Conservation (phyloP, 78 protist species). For the Dictyostelium purpureum region DNA sequence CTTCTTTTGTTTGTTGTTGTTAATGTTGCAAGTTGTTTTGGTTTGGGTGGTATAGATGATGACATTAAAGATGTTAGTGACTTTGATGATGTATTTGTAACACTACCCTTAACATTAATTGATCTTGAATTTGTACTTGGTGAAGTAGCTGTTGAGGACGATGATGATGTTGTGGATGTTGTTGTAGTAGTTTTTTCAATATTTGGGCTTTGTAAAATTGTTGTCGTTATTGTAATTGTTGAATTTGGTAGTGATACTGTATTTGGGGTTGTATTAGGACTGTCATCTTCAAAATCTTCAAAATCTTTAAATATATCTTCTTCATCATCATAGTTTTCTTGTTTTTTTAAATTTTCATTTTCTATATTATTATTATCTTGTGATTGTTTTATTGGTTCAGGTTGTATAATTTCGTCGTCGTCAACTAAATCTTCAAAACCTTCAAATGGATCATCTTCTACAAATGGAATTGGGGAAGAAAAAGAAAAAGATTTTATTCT, state of each 20-base stretch:
- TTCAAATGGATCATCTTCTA: conserved; percentile 27
- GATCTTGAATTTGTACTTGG: background rate
- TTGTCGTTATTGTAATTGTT: conserved; percentile 30
- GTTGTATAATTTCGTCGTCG: conserved; percentile 20
- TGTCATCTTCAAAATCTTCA: conserved; percentile 23
- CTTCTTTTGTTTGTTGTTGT: background rate
- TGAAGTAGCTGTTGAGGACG: background rate
- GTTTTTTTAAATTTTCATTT: no score
- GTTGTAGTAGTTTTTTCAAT: conserved; percentile 5
- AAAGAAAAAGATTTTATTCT: conserved; percentile 19
- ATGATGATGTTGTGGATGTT: background rate
- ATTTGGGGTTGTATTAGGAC: background rate
- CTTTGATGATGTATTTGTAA: background rate
- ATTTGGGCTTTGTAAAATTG: conserved; percentile 53
- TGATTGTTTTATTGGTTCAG: background rate
- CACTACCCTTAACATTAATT: background rate
- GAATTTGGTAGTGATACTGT: background rate
- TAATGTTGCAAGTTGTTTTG: background rate
- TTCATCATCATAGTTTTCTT: no score
- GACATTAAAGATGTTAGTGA: background rate
- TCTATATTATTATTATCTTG: background rate
- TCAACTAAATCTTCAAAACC: background rate
- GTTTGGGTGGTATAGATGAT: background rate
- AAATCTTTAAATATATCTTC: no score
- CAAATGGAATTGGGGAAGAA: background rate